These are phyloP conservation scores for Fusarium succisae DNA, from an alignment of 2,329 filamentous ascomycete genomes.

Conservation along the genomic window DNA sequence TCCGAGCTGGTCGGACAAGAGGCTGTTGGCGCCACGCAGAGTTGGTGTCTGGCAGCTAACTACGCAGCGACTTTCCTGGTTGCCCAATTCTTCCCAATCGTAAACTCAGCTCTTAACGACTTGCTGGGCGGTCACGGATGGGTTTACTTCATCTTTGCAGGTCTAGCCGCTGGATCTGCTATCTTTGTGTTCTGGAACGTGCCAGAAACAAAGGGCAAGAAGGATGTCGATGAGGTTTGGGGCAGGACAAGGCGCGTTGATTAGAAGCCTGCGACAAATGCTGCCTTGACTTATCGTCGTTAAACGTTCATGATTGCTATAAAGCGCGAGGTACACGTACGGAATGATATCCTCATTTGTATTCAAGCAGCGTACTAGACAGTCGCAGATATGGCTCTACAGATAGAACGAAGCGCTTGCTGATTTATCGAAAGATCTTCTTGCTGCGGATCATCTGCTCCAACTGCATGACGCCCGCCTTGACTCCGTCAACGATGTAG, in stretches of 20 bases:
- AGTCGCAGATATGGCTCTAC: slow-evolving; percentile 4
- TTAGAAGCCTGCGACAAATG: slow-evolving; percentile 42
- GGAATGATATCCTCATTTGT: neutral
- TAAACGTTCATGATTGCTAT: neutral
- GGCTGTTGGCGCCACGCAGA: slow-evolving; percentile 91
- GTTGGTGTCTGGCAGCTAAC: slow-evolving; percentile 85
- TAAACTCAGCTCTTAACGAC: slow-evolving; percentile 77
- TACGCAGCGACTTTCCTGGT: slow-evolving; percentile 93
- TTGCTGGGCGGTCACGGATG: slow-evolving; percentile 75
- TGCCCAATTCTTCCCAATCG: slow-evolving; percentile 91
- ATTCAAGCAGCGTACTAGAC: slow-evolving; percentile 4
- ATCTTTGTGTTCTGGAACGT: slow-evolving; percentile 78
- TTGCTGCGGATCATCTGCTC: slow-evolving; percentile 62
- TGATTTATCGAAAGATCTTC: slow-evolving; percentile 48
- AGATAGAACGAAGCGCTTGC: slow-evolving; percentile 1
- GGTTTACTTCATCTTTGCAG: slow-evolving; percentile 93
- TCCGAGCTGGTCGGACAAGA: slow-evolving; percentile 91
- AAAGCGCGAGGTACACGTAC: neutral
- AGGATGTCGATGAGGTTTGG: slow-evolving; percentile 90
- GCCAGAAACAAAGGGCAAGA: slow-evolving; percentile 89
- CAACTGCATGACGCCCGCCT: slow-evolving; percentile 72
- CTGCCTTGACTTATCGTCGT: neutral
- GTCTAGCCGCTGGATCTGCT: slow-evolving; percentile 73
- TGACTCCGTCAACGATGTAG: slow-evolving; percentile 82
- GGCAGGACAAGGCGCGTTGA: slow-evolving; percentile 68